Evolutionary conservation across 495 filamentous ascomycete genomes (phyloP).

Genomic region (Neurospora sp.): DNA sequence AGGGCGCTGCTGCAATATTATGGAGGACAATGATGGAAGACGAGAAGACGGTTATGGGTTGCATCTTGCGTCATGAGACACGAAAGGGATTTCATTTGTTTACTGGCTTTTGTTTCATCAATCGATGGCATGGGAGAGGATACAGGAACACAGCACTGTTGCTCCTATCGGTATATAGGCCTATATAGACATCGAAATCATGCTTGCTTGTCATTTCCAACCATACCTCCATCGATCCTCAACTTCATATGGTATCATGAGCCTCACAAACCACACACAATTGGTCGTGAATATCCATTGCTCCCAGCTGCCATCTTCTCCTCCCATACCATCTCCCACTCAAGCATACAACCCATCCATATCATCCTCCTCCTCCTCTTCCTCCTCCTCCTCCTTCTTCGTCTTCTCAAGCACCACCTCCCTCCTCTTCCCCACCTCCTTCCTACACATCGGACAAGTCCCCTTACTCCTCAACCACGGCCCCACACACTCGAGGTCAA

Average conservation of each 20-base stretch:
- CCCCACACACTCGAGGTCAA: conserved; percentile 89
- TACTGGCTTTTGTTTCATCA: background rate
- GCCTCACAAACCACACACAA: no score
- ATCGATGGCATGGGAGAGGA: background rate
- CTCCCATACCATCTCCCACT: conserved; percentile 1
- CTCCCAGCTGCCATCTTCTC: no score
- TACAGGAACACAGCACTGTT: background rate
- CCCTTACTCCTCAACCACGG: conserved; percentile 86
- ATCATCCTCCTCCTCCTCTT: conserved; percentile 52
- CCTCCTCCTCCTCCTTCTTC: conserved; percentile 33
- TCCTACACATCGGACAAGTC: conserved; percentile 80
- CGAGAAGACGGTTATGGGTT: background rate
- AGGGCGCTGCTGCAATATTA: background rate
- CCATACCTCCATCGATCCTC: no score
- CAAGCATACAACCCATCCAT: conserved; percentile 69
- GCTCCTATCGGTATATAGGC: background rate
- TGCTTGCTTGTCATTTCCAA: background rate
- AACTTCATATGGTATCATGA: no score
- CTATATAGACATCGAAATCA: background rate
- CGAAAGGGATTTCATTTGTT: background rate
- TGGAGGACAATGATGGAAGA: background rate
- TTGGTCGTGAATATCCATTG: no score
- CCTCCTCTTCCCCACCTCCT: conserved; percentile 67
- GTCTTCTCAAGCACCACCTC: conserved; percentile 35
- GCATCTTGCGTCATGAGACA: background rate